Base-by-base conservation (phyloP, 2,329 filamentous ascomycete genomes). In the Rhytidhysteron rufulum region DNA sequence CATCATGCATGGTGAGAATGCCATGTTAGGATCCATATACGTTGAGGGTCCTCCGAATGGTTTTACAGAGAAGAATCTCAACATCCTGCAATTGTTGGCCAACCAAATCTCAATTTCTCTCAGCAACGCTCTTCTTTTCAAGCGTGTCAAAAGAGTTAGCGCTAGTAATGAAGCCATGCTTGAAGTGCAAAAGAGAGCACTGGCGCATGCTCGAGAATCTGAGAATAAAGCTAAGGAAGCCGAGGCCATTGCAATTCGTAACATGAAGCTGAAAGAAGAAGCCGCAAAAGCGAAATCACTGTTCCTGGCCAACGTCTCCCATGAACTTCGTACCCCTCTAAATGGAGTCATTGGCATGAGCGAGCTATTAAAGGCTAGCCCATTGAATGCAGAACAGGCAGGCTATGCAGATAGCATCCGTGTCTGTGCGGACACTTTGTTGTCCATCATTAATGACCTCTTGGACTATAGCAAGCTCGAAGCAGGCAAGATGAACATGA, bases 271-370 rank as follows among this genome's bases (percentile, higher is more conserved):
- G 29, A 88, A 88, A 13, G 86, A 91, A 58, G 86, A 91, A 62
- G 86, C 86, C 9, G 85, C 86, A 17, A 88, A 86, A 63, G 86
- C 86, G 29, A 91, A 91, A 62, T 85, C 82, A 2, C 87, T 90
- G 42, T 91, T 91, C 60, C 55, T 77, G 3, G 74, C 74, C 4
- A 77, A 77, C 37, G 73, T 77, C 3, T 73, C 69, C 3, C 65
- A 53, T 40, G 70, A 88, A 63, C 69, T 88, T 41, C 63, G 74
- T 4, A 77, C 74, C 3, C 74, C 74, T 2, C 57, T 77, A 10
- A 77, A 77, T 40, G 74, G 74, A 36, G 72, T 77, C 13, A 77
- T 77, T 35, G 74, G 74, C 24, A 77, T 82, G 65, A 79, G 75
- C 3, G 79, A 83, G 51, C 63, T 83, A 31, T 68, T 83, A 17